Base-by-base conservation (phyloP, 2,329 filamentous ascomycete species). In the Davidsoniella eucalypti region DNA sequence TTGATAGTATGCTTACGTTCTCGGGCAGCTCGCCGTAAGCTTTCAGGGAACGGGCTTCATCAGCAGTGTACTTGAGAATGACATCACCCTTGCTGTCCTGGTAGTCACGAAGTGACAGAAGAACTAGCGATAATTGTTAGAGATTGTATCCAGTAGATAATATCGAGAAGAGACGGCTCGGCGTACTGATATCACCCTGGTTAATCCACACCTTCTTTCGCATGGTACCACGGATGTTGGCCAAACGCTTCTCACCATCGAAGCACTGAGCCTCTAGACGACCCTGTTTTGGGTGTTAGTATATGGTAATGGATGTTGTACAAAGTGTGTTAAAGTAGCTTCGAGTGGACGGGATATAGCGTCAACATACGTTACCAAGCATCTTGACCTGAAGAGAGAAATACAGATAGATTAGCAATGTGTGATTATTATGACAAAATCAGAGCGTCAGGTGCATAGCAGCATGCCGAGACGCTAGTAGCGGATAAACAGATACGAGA, bases 151-250 rank as follows among this genome's bases (percentile, higher is more conserved):
- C 5, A 12, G n/a, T 5, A 26, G 49, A 25, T 14, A 44, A 29
- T 33, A 42, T 5, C 26, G 21, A 2, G 7, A 33, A 33, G 7
- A 33, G 10, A 33, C 5, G 8, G 10, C 6, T 29, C 8, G 44
- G 49, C 52, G 33, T 53, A 53, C 52, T 56, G 65, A 94, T 94
- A 66, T 94, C 87, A 63, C 87, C 87, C 72, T 94, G 87, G 76
- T 94, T 95, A 76, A 95, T 95, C 87, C 87, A 95, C 68, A 96
- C 92, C 78, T 98, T 98, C 78, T 98, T 98, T 62, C 92, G 82
- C 62, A 98, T 55, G 50, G 53, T 55, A 50, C 54, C 54, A 36
- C 54, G 54, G 55, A 66, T 68, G 54, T 65, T 64, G 55, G 82
- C 85, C 39, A 67, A 77, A 54, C 87, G 81, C 67, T 87, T 87